Evolutionary conservation across 2,329 filamentous ascomycete species (phyloP).

Genomic region (Alternaria burnsii): DNA sequence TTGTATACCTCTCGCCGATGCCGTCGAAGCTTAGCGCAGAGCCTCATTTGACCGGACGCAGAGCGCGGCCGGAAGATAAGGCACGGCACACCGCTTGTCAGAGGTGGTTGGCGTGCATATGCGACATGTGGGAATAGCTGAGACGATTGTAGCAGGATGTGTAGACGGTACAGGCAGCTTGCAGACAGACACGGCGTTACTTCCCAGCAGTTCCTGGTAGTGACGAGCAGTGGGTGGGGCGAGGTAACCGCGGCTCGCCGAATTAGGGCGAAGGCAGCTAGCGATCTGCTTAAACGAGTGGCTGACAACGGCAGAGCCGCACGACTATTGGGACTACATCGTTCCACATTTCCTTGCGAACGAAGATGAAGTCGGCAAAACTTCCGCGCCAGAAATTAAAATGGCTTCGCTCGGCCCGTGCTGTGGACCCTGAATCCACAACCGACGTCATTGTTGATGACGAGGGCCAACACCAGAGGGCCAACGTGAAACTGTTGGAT

Average conservation of each 20-base stretch:
- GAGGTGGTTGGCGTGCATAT: constrained; percentile 14
- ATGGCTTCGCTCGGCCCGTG: constrained; percentile 19
- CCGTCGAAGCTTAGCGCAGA: constrained; percentile 23
- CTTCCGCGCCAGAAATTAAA: constrained; percentile 11
- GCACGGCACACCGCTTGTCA: constrained; percentile 24
- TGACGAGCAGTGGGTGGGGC: constrained; percentile 30
- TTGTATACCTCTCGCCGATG: constrained; percentile 29
- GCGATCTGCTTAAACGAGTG: constrained; percentile 12
- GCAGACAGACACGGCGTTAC: constrained; percentile 21
- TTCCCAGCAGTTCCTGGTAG: constrained; percentile 15
- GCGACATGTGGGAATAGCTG: constrained; percentile 16
- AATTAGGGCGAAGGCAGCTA: constrained; percentile 17
- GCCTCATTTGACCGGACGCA: constrained; percentile 29
- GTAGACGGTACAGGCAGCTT: constrained; percentile 16
- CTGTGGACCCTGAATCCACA: constrained; percentile 39
- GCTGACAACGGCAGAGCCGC: constrained; percentile 24
- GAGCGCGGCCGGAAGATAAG: constrained; percentile 36
- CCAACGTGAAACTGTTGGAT: constrained; percentile 45
- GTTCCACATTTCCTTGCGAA: constrained; percentile 1
- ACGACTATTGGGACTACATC: constrained; percentile 7
- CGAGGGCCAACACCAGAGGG: constrained; percentile 19
- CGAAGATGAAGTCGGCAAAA: constrained; percentile 12
- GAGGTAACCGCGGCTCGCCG: constrained; percentile 30
- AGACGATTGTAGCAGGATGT: constrained; percentile 17
- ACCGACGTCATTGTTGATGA: constrained; percentile 39